Conservation (phyloP, 1,139 yeast genomes). For the Taphrina pruni region DNA sequence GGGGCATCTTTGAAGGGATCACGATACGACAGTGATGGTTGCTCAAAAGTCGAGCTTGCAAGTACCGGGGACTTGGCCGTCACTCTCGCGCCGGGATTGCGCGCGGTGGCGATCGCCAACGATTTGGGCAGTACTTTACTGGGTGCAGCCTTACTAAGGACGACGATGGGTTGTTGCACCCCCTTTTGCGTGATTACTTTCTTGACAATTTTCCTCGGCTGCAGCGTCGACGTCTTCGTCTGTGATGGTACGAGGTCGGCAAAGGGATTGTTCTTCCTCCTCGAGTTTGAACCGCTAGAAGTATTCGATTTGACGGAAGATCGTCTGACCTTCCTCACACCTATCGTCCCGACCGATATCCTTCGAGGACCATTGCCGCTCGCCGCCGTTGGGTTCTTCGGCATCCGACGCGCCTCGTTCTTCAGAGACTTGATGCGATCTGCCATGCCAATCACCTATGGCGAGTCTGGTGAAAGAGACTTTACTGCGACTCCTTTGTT, state of each 20-base stretch:
- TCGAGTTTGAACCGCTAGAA: conserved; percentile 8
- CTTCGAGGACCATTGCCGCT: conserved; percentile 30
- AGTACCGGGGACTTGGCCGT: neutral
- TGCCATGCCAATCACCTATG: conserved; percentile 18
- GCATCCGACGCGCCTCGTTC: conserved; percentile 29
- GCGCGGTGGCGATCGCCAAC: neutral
- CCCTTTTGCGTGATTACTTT: neutral
- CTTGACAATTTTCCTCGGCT: conserved; percentile 1
- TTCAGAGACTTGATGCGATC: conserved; percentile 34
- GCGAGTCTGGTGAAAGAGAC: neutral
- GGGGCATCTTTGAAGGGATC: neutral
- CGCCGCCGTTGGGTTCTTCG: conserved; percentile 11
- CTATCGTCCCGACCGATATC: conserved; percentile 33
- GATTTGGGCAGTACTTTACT: neutral
- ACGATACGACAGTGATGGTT: neutral
- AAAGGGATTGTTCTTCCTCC: conserved; percentile 19
- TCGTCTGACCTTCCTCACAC: conserved; percentile 24
- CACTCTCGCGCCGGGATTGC: neutral
- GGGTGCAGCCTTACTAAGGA: neutral
- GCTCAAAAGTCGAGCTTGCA: neutral
- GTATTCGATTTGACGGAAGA: conserved; percentile 15
- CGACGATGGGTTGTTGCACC: neutral
- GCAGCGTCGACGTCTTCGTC: conserved; percentile 3
- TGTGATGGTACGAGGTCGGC: conserved; percentile 24
- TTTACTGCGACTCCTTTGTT: neutral